A percentile compares a stretch with the other conserved stretches of the same genome.
These are phyloP conservation scores for Aristolochia californica DNA, from an alignment of 164 flowering plant species.

Conservation along the genomic window DNA sequence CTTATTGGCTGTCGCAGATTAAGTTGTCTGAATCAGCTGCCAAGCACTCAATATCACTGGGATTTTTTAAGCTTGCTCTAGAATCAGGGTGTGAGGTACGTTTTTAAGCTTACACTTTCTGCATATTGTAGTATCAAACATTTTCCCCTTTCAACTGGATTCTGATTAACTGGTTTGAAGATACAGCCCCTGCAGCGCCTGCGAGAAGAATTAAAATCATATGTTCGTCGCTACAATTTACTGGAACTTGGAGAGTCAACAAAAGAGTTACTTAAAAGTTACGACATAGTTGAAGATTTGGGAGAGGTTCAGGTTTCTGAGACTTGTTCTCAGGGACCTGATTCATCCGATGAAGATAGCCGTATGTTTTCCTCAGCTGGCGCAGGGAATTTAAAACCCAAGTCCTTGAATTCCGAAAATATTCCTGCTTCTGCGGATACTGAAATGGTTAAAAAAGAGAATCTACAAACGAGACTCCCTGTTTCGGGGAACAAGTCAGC, in stretches of 20 bases:
- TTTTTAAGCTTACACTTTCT: neutral
- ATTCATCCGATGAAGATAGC: constrained; percentile 61
- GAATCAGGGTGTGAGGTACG: constrained; percentile 92
- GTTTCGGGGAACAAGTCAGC: constrained; percentile 21
- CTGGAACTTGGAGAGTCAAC: constrained; percentile 44
- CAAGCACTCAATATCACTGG: constrained; percentile 78
- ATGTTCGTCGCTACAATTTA: constrained; percentile 49
- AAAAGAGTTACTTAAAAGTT: constrained; percentile 46
- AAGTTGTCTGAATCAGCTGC: constrained; percentile 76
- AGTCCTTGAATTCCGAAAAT: constrained; percentile 34
- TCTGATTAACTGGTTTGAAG: neutral
- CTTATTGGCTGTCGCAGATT: constrained; percentile 84
- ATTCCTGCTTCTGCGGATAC: constrained; percentile 20
- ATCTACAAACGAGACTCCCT: constrained; percentile 17
- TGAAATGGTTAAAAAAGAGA: constrained; percentile 29
- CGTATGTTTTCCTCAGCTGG: constrained; percentile 31
- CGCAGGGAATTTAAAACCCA: constrained; percentile 45
- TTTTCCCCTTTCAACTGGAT: neutral
- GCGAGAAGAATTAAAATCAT: constrained; percentile 66
- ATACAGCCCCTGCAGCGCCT: constrained; percentile 56
- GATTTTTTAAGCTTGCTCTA: constrained; percentile 83
- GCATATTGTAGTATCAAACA: neutral
- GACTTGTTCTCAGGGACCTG: constrained; percentile 39
- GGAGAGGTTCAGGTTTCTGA: constrained; percentile 56
- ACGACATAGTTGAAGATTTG: constrained; percentile 35